Evolutionary conservation across 352 stramenopile genomes (phyloP).

Genomic region (Peronospora tabacina): DNA sequence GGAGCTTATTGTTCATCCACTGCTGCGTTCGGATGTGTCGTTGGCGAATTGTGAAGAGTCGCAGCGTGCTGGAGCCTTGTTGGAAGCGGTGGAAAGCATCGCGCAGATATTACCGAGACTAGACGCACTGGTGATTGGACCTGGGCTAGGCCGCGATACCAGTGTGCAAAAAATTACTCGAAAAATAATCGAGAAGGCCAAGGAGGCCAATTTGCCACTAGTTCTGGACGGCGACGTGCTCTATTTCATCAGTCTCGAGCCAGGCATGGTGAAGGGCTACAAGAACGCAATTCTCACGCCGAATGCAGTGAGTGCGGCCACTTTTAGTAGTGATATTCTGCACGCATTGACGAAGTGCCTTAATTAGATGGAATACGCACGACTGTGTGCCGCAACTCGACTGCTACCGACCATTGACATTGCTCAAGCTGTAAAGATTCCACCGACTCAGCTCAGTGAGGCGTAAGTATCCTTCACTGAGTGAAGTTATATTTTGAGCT

Average conservation of each 20-base stretch:
- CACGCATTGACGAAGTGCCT: conserved; percentile 7
- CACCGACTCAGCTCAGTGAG: conserved; percentile 40
- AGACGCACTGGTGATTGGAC: conserved; percentile 85
- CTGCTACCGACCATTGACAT: conserved; percentile 45
- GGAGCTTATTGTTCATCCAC: conserved; percentile 92
- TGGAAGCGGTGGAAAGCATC: conserved; percentile 41
- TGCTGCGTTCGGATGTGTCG: conserved; percentile 51
- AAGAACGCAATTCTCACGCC: conserved; percentile 89
- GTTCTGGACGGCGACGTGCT: conserved; percentile 94
- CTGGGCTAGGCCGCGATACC: conserved; percentile 88
- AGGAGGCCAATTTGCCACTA: conserved; percentile 64
- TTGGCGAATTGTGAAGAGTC: conserved; percentile 18
- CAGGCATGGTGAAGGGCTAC: conserved; percentile 55
- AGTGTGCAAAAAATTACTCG: conserved; percentile 77
- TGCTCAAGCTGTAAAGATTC: conserved; percentile 40
- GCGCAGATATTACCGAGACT: conserved; percentile 52
- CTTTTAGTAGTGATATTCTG: background rate
- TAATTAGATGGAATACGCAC: conserved; percentile 77
- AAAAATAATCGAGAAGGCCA: conserved; percentile 66
- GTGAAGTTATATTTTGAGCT: background rate
- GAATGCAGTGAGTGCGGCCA: conserved; percentile 59
- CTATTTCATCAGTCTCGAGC: conserved; percentile 81
- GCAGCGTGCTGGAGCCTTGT: conserved; percentile 18
- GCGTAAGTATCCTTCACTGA: conserved; percentile 32
- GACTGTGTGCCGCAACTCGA: conserved; percentile 46